Conservation (phyloP, 805 yeast genomes). For the Starmerella asiatica region DNA sequence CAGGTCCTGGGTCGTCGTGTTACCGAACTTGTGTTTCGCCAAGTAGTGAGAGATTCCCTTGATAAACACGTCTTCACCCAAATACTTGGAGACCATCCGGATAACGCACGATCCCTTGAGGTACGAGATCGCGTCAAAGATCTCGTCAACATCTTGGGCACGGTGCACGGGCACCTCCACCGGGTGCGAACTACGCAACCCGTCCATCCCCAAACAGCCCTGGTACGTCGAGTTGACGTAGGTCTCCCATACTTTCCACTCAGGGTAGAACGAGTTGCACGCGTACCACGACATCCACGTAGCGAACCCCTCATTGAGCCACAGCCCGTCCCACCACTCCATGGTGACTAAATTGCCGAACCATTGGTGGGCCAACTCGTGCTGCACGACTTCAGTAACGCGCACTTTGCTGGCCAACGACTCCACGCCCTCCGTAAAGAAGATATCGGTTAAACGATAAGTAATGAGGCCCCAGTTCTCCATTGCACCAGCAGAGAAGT, state of each 20-base stretch:
- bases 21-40: slow-evolving; percentile 46
- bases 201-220: slow-evolving; percentile 60
- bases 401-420: slow-evolving; percentile 47
- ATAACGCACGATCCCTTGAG: slow-evolving; percentile 68
- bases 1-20: slow-evolving; percentile 61
- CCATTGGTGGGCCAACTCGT: slow-evolving; percentile 87
- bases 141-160: slow-evolving; percentile 68
- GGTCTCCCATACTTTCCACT: slow-evolving; percentile 68
- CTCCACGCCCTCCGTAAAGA: slow-evolving; percentile 59
- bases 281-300: slow-evolving; percentile 71
- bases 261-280: slow-evolving; percentile 57
- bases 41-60: slow-evolving; percentile 62
- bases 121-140: slow-evolving; percentile 71
- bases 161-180: slow-evolving; percentile 68
- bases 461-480: slow-evolving; percentile 80
- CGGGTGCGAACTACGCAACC: slow-evolving; percentile 61
- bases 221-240: slow-evolving; percentile 69
- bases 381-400: slow-evolving; percentile 71
- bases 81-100: slow-evolving; percentile 57
- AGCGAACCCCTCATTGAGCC: slow-evolving; percentile 86
- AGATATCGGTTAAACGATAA: slow-evolving; percentile 47
- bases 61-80: slow-evolving; percentile 57
- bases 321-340: slow-evolving; percentile 89
- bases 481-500: slow-evolving; percentile 78
- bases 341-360: slow-evolving; percentile 79